phyloP scores from a whole-genome alignment of 2,329 filamentous ascomycete genomes.

The Apiospora kogelbergensis region DNA sequence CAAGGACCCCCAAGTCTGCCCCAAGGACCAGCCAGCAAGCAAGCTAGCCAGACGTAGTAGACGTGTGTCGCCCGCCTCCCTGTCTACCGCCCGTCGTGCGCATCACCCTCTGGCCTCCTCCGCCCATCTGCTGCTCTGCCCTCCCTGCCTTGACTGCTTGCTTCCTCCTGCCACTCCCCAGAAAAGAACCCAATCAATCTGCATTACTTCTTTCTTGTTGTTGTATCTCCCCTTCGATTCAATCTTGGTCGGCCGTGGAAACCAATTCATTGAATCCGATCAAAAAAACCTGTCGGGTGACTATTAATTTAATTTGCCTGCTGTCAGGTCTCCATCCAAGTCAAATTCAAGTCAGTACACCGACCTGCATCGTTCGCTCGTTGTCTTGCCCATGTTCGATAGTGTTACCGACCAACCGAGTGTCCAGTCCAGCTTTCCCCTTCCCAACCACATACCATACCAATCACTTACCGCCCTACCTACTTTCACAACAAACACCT shows the following conservation, averaged over 20 bases:
- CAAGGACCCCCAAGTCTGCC: too few species aligned
- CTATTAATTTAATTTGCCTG: background rate
- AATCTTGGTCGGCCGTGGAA: constrained; percentile 6
- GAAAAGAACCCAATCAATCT: background rate
- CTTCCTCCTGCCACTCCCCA: background rate
- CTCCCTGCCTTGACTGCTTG: background rate
- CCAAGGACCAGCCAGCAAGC: too few species aligned
- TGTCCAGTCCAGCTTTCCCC: constrained; percentile 2
- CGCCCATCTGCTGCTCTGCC: background rate
- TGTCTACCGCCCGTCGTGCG: background rate
- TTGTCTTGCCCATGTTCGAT: constrained; percentile 1
- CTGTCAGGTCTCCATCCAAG: background rate
- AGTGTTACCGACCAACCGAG: constrained; percentile 5
- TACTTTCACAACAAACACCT: background rate
- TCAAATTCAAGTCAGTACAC: background rate
- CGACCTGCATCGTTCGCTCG: constrained; percentile 1
- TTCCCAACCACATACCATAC: background rate
- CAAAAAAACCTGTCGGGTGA: background rate
- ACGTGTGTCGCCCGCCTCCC: background rate
- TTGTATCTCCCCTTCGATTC: background rate
- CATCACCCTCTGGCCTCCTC: background rate
- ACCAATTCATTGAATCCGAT: background rate
- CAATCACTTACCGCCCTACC: background rate
- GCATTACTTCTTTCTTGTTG: background rate
- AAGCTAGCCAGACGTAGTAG: too few species aligned